Percentiles rank a stretch among this genome's conserved stretches.
These are phyloP conservation scores for Raddia distichophylla DNA, from an alignment of 176 grass and related monocot species.

Conservation along the genomic window DNA sequence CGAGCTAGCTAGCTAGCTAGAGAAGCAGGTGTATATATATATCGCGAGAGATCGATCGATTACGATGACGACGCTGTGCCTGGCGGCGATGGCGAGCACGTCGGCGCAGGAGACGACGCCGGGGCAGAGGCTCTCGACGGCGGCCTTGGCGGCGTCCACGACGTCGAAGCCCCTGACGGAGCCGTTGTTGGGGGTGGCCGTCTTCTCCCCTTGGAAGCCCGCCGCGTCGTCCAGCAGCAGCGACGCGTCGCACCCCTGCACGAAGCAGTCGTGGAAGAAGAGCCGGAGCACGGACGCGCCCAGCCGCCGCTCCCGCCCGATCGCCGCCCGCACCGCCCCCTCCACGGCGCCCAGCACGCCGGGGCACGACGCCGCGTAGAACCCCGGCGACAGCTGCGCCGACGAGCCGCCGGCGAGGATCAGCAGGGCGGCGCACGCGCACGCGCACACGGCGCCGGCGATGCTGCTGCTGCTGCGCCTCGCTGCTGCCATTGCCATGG, in stretches of 20 bases:
- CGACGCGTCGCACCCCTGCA: constrained; percentile 84
- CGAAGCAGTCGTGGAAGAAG: constrained; percentile 54
- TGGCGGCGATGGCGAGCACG: constrained; percentile 69
- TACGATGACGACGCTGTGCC: constrained; percentile 64
- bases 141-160: constrained; percentile 70
- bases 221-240: constrained; percentile 69
- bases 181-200: constrained; percentile 55
- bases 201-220: constrained; percentile 73
- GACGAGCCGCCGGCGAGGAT: constrained; percentile 22
- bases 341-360: constrained; percentile 44
- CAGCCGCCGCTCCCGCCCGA: constrained; percentile 58
- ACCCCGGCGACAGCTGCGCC: constrained; percentile 48
- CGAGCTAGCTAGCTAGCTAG: too few relatives aligned
- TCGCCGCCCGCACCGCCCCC: constrained; percentile 50
- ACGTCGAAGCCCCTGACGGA: constrained; percentile 85
- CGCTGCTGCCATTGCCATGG: too few relatives aligned
- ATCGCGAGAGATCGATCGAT: too few relatives aligned
- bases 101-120: constrained; percentile 89
- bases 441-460: too few relatives aligned
- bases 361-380: constrained; percentile 68
- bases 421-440: too few relatives aligned
- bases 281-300: constrained; percentile 58
- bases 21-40: too few relatives aligned
- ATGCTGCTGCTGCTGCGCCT: too few relatives aligned
- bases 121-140: constrained; percentile 62